Evolutionary conservation across 495 filamentous ascomycete species (phyloP).

Genomic region (Evansstolkia leycettana): DNA sequence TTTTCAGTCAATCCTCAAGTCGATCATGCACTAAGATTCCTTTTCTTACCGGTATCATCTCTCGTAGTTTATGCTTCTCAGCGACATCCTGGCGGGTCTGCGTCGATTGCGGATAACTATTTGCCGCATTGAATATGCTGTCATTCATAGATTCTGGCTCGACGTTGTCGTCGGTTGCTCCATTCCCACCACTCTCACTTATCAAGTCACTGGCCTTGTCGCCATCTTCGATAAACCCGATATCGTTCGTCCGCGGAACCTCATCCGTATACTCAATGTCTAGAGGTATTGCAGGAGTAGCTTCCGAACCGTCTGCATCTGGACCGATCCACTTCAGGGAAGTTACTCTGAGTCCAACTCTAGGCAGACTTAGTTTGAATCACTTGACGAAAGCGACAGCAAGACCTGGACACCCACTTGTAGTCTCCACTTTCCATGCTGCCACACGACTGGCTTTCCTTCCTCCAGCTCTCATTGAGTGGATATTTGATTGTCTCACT

Average conservation of each 20-base stretch:
- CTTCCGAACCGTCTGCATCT: conserved; percentile 11
- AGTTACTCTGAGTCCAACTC: conserved; percentile 24
- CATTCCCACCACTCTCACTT: conserved; percentile 1
- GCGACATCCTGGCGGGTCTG: conserved; percentile 9
- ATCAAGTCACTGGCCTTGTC: background rate
- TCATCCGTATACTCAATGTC: conserved; percentile 16
- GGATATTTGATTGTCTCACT: conserved; percentile 24
- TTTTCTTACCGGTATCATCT: conserved; percentile 14
- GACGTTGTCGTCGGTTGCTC: background rate
- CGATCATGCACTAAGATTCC: background rate
- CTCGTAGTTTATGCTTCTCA: conserved; percentile 11
- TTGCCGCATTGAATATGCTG: background rate
- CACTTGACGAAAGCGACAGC: background rate
- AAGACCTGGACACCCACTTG: conserved; percentile 8
- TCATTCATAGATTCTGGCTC: background rate
- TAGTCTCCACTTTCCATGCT: conserved; percentile 25
- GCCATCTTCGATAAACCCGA: conserved; percentile 10
- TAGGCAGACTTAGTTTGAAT: conserved; percentile 5
- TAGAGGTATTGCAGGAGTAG: conserved; percentile 11
- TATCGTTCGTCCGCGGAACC: conserved; percentile 9
- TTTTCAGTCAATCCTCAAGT: conserved; percentile 1
- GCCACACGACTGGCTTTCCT: conserved; percentile 14
- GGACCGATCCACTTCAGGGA: conserved; percentile 18
- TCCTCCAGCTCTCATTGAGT: conserved; percentile 21
- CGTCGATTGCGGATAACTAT: conserved; percentile 6